Conservation (phyloP, 106 monocot species). For the Gastrodia elata region DNA sequence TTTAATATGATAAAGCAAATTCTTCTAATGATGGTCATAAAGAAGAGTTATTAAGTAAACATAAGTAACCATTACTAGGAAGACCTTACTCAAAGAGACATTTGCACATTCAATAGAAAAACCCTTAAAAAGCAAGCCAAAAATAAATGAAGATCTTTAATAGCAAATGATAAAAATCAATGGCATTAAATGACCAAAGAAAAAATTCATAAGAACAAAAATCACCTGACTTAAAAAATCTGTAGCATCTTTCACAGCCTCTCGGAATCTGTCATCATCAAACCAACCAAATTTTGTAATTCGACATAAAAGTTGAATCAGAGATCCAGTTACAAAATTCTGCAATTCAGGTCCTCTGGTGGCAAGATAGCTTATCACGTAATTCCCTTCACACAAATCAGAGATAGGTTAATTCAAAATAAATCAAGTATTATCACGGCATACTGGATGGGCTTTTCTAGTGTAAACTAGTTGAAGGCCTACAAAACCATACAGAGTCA, state of each 20-base stretch:
- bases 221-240: conserved; percentile 83
- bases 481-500: conserved; percentile 3
- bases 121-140: not conserved
- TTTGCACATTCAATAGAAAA: not conserved
- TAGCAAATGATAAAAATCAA: not conserved
- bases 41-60: not conserved
- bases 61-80: not conserved
- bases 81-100: not conserved
- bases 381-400: conserved; percentile 78
- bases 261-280: conserved; percentile 97
- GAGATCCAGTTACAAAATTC: conserved; percentile 74
- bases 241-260: conserved; percentile 62
- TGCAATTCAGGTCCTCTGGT: conserved; percentile 85
- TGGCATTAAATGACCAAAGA: not conserved
- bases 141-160: not conserved
- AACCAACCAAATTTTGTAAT: conserved; percentile 99
- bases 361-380: conserved; percentile 92
- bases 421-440: not conserved
- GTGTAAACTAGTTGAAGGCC: not conserved
- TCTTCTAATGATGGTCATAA: not conserved
- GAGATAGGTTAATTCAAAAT: conserved; percentile 43
- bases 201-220: not conserved
- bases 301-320: conserved; percentile 89
- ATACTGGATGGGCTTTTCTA: not conserved
- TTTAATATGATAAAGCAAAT: not conserved